phyloP scores from a whole-genome alignment of 768 basidiomycete genomes.

The Megacollybia marginata region DNA sequence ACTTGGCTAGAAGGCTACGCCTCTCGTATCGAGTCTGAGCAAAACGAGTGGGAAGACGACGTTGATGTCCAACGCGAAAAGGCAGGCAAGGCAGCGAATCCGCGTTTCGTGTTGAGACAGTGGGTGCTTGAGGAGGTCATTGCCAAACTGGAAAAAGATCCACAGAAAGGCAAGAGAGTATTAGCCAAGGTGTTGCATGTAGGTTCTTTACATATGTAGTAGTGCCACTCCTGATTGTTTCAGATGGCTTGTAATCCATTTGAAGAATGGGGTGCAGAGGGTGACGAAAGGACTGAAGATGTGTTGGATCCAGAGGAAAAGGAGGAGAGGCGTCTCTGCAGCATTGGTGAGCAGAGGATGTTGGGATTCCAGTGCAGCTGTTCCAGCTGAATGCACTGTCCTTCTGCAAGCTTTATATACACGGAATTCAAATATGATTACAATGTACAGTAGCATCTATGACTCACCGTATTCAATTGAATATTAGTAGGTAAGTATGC shows the following conservation, averaged over 20 bases:
- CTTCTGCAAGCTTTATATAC: no score
- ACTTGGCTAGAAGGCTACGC: conserved; percentile 63
- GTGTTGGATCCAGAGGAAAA: conserved; percentile 49
- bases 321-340: conserved; percentile 73
- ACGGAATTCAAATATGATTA: no score
- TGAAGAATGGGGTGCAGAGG: conserved; percentile 81
- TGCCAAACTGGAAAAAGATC: conserved; percentile 59
- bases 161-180: conserved; percentile 52
- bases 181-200: conserved; percentile 81
- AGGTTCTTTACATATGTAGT: conserved; percentile 17
- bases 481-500: no score
- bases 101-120: conserved; percentile 88
- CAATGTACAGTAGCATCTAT: no score
- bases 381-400: conserved; percentile 49
- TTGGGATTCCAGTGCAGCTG: conserved; percentile 93
- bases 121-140: conserved; percentile 97
- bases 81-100: conserved; percentile 62
- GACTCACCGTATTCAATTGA: no score
- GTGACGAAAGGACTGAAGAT: conserved; percentile 28
- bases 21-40: conserved; percentile 46
- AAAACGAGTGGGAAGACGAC: conserved; percentile 32
- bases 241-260: conserved; percentile 88
- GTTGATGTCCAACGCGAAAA: conserved; percentile 11
- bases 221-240: conserved; percentile 1
- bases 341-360: conserved; percentile 66